Conservation (phyloP, 164 flowering plant genomes). For the Liquidambar formosana region DNA sequence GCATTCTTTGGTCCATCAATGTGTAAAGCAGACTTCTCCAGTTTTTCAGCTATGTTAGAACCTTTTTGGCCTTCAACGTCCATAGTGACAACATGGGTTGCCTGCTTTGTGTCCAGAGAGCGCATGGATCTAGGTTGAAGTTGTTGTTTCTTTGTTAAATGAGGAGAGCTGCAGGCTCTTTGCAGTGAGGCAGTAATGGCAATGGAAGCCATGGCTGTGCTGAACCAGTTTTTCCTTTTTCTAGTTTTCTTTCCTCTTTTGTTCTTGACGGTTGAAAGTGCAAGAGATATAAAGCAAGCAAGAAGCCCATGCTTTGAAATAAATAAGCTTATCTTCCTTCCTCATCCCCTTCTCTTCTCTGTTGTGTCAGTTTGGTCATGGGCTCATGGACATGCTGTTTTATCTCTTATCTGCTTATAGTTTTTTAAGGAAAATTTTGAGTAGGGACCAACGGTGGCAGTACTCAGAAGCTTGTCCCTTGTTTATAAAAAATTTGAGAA, state of each 20-base stretch:
- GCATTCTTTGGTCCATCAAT: not conserved
- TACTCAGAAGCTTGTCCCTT: too few relatives aligned
- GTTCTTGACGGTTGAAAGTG: not conserved
- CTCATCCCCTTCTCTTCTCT: too few relatives aligned
- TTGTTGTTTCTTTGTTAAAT: slow-evolving; percentile 32
- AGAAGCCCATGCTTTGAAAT: slow-evolving; percentile 33
- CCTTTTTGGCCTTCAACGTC: slow-evolving; percentile 20
- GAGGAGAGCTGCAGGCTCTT: slow-evolving; percentile 40
- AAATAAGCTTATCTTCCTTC: slow-evolving; percentile 35
- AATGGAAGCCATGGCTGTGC: slow-evolving; percentile 44
- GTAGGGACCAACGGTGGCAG: too few relatives aligned
- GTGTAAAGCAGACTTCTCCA: slow-evolving; percentile 9
- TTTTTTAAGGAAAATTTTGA: too few relatives aligned
- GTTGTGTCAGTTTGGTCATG: slow-evolving; percentile 20
- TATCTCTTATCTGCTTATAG: too few relatives aligned
- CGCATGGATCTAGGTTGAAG: slow-evolving; percentile 14
- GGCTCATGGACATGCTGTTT: too few relatives aligned
- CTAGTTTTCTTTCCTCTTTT: slow-evolving; percentile 4
- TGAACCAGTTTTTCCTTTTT: not conserved
- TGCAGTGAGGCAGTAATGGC: slow-evolving; percentile 46
- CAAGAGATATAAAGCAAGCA: slow-evolving; percentile 8
- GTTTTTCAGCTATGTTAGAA: slow-evolving; percentile 14
- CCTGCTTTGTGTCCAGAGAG: slow-evolving; percentile 30
- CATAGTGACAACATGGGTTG: slow-evolving; percentile 23
- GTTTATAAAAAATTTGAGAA: too few relatives aligned